phyloP scores from a whole-genome alignment of 1,284 basidiomycete genomes.

The Moesziomyces sp. region DNA sequence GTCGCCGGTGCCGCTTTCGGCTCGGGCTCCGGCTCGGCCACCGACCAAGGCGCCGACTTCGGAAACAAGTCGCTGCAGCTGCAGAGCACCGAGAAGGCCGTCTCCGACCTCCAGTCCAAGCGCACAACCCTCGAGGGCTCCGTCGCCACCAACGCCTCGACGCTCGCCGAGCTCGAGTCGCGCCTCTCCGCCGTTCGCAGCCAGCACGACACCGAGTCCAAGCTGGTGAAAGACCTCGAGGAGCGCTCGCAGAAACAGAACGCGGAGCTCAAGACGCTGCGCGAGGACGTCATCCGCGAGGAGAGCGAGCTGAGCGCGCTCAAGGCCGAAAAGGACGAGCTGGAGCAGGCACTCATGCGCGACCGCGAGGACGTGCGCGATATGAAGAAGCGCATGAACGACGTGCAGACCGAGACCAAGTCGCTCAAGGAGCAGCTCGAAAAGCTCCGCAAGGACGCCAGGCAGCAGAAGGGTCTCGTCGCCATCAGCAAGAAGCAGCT shows the following conservation, averaged over 20 bases:
- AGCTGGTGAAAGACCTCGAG: conserved; percentile 78
- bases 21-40: conserved; percentile 4
- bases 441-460: conserved; percentile 89
- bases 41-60: conserved; percentile 47
- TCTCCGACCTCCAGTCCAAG: conserved; percentile 50
- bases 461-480: conserved; percentile 93
- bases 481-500: conserved; percentile 96
- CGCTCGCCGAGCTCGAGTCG: conserved; percentile 60
- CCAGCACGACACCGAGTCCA: conserved; percentile 85
- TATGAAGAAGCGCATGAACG: conserved; percentile 83
- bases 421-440: conserved; percentile 81
- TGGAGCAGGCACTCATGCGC: conserved; percentile 85
- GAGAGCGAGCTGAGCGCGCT: conserved; percentile 92
- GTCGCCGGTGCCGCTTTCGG: conserved; percentile 18
- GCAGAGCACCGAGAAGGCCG: conserved; percentile 54
- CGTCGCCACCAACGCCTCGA: conserved; percentile 43
- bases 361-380: conserved; percentile 95
- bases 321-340: conserved; percentile 88
- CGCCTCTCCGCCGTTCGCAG: conserved; percentile 70
- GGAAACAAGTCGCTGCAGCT: conserved; percentile 58
- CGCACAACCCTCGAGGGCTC: conserved; percentile 47
- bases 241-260: conserved; percentile 79
- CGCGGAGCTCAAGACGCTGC: conserved; percentile 79
- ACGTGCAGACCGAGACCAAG: conserved; percentile 80
- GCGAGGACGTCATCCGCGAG: conserved; percentile 84